These are phyloP conservation scores for Coprinopsis marcescibilis DNA, from an alignment of 768 basidiomycete species.

Conservation along the genomic window DNA sequence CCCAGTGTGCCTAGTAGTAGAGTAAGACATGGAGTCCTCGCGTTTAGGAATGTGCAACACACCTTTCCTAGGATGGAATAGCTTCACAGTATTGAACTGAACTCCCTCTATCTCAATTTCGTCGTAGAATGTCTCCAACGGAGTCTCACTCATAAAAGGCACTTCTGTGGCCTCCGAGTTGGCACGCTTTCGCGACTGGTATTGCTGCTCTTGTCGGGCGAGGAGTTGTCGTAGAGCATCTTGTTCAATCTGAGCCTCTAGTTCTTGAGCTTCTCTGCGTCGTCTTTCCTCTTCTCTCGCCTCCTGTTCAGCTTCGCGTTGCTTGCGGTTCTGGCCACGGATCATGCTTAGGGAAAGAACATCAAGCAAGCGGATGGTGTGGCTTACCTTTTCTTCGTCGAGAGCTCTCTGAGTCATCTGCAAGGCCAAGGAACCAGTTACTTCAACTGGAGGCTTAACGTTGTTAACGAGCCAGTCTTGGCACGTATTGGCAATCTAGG, in stretches of 20 bases:
- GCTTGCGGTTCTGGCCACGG: constrained; percentile 40
- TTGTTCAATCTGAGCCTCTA: constrained; percentile 62
- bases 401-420: constrained; percentile 73
- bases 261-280: constrained; percentile 47
- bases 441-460: constrained; percentile 52
- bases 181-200: constrained; percentile 55
- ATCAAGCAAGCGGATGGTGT: background rate
- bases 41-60: constrained; percentile 13
- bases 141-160: constrained; percentile 40
- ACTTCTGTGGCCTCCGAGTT: constrained; percentile 69
- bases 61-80: constrained; percentile 73
- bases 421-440: constrained; percentile 59
- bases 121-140: constrained; percentile 54
- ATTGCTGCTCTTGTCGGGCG: constrained; percentile 47
- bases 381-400: constrained; percentile 59
- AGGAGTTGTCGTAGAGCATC: constrained; percentile 56
- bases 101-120: constrained; percentile 57
- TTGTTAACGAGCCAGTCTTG: constrained; percentile 68
- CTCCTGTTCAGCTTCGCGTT: constrained; percentile 52
- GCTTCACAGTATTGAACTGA: constrained; percentile 56
- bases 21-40: background rate
- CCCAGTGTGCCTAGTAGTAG: constrained; percentile 50
- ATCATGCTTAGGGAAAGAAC: background rate
- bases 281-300: constrained; percentile 45
- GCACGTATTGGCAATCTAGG: constrained; percentile 57